These are phyloP conservation scores for Dacryopinax primogenitus DNA, from an alignment of 768 basidiomycete species.

Conservation along the genomic window DNA sequence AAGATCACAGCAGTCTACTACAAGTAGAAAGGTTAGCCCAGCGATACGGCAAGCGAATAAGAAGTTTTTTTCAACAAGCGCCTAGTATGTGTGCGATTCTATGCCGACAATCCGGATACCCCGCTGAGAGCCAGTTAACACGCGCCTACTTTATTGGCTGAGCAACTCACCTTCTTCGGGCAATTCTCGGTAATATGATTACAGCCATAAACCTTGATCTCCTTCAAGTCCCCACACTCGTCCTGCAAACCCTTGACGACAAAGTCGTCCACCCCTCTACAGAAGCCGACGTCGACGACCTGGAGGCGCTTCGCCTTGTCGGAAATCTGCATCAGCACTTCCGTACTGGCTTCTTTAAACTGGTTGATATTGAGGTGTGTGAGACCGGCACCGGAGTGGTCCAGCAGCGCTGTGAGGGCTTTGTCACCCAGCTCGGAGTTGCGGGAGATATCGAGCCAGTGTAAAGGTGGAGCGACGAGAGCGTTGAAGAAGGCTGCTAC, in stretches of 20 bases:
- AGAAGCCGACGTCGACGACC: conserved; percentile 72
- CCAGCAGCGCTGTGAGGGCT: conserved; percentile 50
- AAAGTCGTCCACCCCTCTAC: conserved; percentile 70
- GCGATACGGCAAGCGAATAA: too few relatives aligned
- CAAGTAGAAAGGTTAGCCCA: too few relatives aligned
- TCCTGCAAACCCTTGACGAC: conserved; percentile 56
- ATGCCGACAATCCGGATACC: background rate
- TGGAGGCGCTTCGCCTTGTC: conserved; percentile 34
- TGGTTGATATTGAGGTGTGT: conserved; percentile 60
- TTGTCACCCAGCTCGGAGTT: conserved; percentile 41
- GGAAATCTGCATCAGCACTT: conserved; percentile 32
- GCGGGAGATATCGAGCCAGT: conserved; percentile 46
- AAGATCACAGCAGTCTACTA: too few relatives aligned
- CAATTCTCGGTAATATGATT: conserved; percentile 37
- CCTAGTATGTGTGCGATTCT: background rate
- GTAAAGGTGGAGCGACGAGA: conserved; percentile 41
- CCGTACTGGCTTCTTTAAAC: conserved; percentile 49
- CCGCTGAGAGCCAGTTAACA: background rate
- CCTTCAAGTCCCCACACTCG: conserved; percentile 30
- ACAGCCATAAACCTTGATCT: conserved; percentile 45
- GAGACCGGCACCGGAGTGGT: conserved; percentile 51
- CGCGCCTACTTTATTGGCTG: background rate
- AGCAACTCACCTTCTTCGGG: conserved; percentile 35
- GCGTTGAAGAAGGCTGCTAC: conserved; percentile 53
- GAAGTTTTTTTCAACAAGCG: too few relatives aligned